These are phyloP conservation scores for Pyrenophora graminea DNA, from an alignment of 2,329 filamentous ascomycete genomes.

Conservation along the genomic window DNA sequence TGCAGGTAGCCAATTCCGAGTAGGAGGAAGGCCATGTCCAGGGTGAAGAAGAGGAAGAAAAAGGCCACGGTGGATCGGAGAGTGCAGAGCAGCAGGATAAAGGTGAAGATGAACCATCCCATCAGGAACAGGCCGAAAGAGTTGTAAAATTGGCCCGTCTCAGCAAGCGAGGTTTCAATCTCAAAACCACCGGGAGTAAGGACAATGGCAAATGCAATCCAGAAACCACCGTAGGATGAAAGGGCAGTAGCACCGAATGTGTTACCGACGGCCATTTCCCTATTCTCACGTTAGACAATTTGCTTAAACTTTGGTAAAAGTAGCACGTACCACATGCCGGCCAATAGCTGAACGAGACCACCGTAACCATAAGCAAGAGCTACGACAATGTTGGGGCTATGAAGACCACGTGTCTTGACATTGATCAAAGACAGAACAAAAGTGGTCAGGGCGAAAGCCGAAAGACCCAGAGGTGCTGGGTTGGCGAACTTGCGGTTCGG, in stretches of 20 bases:
- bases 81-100: slow-evolving; percentile 60
- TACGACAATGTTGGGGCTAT: slow-evolving; percentile 53
- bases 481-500: slow-evolving; percentile 59
- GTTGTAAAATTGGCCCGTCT: slow-evolving; percentile 52
- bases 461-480: slow-evolving; percentile 63
- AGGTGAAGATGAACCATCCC: slow-evolving; percentile 64
- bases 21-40: slow-evolving; percentile 63
- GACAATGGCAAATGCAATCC: slow-evolving; percentile 64
- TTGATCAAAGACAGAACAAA: slow-evolving; percentile 62
- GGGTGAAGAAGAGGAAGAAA: slow-evolving; percentile 61
- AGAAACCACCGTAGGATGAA: slow-evolving; percentile 65
- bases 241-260: slow-evolving; percentile 66
- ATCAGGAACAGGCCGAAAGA: slow-evolving; percentile 63
- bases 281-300: slow-evolving; percentile 22
- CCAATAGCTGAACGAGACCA: slow-evolving; percentile 56
- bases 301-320: not conserved
- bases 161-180: slow-evolving; percentile 45
- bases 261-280: slow-evolving; percentile 63
- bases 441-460: slow-evolving; percentile 68
- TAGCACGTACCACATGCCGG: slow-evolving; percentile 60
- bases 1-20: slow-evolving; percentile 60
- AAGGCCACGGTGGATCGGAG: slow-evolving; percentile 64
- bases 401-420: slow-evolving; percentile 50
- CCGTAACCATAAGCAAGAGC: slow-evolving; percentile 56
- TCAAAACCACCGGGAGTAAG: slow-evolving; percentile 57